Conservation (phyloP, 192 early-diverging fungal species). For the Coemansia sp. region DNA sequence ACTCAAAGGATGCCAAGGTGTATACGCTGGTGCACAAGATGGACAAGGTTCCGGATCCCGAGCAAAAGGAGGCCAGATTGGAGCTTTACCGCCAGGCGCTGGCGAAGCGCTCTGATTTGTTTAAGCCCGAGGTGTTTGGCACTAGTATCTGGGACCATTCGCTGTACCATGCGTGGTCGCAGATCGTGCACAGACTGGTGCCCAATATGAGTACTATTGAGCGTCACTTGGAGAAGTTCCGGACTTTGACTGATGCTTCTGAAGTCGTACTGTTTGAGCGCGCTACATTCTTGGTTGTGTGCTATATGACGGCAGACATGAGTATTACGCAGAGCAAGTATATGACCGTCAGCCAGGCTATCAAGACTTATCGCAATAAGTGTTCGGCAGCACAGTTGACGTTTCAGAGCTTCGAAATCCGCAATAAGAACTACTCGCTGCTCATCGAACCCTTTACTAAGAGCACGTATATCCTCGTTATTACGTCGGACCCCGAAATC, state of each 20-base stretch:
- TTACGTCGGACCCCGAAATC: constrained; percentile 48
- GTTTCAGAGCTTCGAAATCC: constrained; percentile 88
- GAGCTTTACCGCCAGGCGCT: constrained; percentile 34
- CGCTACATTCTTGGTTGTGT: constrained; percentile 94
- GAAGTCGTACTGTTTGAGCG: constrained; percentile 96
- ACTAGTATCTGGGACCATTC: constrained; percentile 47
- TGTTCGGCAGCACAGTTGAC: constrained; percentile 63
- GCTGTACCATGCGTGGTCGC: constrained; percentile 85
- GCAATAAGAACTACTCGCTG: constrained; percentile 60
- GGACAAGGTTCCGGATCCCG: constrained; percentile 84
- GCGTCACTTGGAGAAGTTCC: constrained; percentile 76
- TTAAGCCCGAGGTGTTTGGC: constrained; percentile 32
- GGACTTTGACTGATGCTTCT: constrained; percentile 82
- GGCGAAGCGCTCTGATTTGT: constrained; percentile 28
- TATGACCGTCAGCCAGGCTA: constrained; percentile 39
- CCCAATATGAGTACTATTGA: constrained; percentile 88
- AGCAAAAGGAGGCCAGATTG: constrained; percentile 58
- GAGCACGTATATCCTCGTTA: constrained; percentile 56
- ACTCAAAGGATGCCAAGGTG: constrained; percentile 88
- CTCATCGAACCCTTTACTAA: constrained; percentile 58
- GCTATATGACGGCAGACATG: constrained; percentile 24
- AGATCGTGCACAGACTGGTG: constrained; percentile 93
- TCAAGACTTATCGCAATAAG: constrained; percentile 48
- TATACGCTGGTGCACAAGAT: constrained; percentile 99
- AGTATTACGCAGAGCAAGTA: constrained; percentile 19